Percentiles rank a stretch among this genome's conserved stretches.
These are phyloP conservation scores for Xylaria acuta DNA, from an alignment of 495 filamentous ascomycete species.

Conservation along the genomic window DNA sequence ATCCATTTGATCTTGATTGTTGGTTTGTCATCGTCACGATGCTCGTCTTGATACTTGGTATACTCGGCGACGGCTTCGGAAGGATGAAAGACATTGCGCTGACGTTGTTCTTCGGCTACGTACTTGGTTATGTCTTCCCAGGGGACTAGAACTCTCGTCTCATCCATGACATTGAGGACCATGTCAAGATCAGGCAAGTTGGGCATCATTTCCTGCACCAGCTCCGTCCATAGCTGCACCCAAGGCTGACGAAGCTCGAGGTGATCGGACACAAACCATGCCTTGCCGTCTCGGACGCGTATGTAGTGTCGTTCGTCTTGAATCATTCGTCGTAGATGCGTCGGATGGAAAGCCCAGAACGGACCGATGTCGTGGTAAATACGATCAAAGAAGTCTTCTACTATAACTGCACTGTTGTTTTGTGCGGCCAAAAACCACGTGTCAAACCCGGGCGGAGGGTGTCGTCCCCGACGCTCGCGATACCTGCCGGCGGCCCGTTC, in stretches of 20 bases:
- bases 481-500: conserved; percentile 59
- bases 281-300: conserved; percentile 55
- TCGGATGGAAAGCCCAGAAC: conserved; percentile 62
- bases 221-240: conserved; percentile 52
- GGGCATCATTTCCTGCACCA: conserved; percentile 54
- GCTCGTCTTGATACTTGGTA: conserved; percentile 24
- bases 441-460: conserved; percentile 67
- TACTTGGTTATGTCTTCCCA: conserved; percentile 60
- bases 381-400: conserved; percentile 67
- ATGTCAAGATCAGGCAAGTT: conserved; percentile 66
- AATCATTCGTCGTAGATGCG: conserved; percentile 51
- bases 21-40: conserved; percentile 14
- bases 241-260: conserved; percentile 49
- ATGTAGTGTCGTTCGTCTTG: conserved; percentile 49
- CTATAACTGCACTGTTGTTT: conserved; percentile 55
- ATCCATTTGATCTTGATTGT: conserved; percentile 24
- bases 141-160: conserved; percentile 60
- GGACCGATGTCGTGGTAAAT: conserved; percentile 64
- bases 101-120: conserved; percentile 51
- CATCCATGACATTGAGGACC: conserved; percentile 62
- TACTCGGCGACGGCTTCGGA: conserved; percentile 26
- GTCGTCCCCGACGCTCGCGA: conserved; percentile 57
- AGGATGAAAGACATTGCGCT: conserved; percentile 41
- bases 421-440: conserved; percentile 63
- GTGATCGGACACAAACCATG: conserved; percentile 45